Evolutionary conservation across 148 eudicot species (phyloP).

Genomic region (Chenopodium formosanum): DNA sequence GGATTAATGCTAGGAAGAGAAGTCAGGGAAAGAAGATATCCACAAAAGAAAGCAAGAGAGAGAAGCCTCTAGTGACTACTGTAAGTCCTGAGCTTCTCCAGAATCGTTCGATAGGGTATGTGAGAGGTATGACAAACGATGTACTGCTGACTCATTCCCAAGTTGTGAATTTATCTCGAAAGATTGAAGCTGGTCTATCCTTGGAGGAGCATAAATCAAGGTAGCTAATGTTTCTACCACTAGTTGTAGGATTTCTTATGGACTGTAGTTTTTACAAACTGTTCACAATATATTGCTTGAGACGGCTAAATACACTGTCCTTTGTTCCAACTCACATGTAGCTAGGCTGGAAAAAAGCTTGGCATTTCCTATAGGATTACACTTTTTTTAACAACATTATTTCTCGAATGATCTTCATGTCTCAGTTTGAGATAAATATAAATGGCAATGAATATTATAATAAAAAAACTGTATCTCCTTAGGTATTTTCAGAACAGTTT

Average conservation of each 20-base stretch:
- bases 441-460: background rate
- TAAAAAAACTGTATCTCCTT: background rate
- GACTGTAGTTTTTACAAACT: background rate
- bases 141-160: constrained; percentile 73
- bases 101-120: constrained; percentile 62
- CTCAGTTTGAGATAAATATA: background rate
- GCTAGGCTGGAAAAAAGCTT: background rate
- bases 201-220: constrained; percentile 71
- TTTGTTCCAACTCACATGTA: background rate
- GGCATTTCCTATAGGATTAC: background rate
- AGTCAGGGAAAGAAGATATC: constrained; percentile 27
- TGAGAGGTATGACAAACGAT: constrained; percentile 61
- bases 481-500: background rate
- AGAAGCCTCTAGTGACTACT: constrained; percentile 33
- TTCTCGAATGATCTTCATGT: background rate
- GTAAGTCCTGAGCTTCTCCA: constrained; percentile 70
- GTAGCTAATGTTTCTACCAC: constrained; percentile 31
- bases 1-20: constrained; percentile 54
- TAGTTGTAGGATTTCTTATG: background rate
- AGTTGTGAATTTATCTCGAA: constrained; percentile 70
- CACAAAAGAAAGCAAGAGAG: constrained; percentile 27
- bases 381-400: background rate
- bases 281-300: background rate
- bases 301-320: background rate
- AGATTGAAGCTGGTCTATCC: constrained; percentile 64